These are phyloP conservation scores for Paramecium sonneborni DNA, from an alignment of 73 alveolate species.

Conservation along the genomic window DNA sequence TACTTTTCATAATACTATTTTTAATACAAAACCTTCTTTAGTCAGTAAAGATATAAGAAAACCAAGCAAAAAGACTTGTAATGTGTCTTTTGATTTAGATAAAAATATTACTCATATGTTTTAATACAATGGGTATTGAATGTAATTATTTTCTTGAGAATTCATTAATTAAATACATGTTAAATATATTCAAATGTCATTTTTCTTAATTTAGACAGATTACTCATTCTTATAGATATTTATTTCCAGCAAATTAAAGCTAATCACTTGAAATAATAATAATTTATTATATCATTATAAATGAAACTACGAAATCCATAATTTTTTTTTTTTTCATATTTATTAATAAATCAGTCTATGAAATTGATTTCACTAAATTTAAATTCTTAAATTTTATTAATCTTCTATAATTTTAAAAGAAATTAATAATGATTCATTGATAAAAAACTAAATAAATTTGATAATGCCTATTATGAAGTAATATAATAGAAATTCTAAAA, in stretches of 20 bases:
- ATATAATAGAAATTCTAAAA: too few relatives aligned
- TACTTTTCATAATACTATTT: slow-evolving; percentile 4
- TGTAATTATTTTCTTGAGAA: background rate
- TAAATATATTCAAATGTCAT: background rate
- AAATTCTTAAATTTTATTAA: too few relatives aligned
- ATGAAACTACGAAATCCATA: background rate
- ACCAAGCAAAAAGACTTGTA: background rate
- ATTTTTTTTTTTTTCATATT: background rate
- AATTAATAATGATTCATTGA: too few relatives aligned
- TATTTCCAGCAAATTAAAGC: background rate
- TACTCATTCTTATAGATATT: background rate
- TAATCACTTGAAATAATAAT: background rate
- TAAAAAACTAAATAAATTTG: too few relatives aligned
- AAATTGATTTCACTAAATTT: too few relatives aligned
- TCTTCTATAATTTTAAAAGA: too few relatives aligned
- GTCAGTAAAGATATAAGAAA: background rate
- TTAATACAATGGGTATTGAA: background rate
- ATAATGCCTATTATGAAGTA: too few relatives aligned
- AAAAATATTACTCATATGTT: slow-evolving; percentile 25
- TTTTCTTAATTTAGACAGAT: background rate
- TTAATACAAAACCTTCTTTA: background rate
- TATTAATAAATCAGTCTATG: too few relatives aligned
- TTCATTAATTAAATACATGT: background rate
- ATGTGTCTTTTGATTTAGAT: slow-evolving; percentile 4
- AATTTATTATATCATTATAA: background rate